Conservation (phyloP, 768 basidiomycete genomes). For the Russula sp. region DNA sequence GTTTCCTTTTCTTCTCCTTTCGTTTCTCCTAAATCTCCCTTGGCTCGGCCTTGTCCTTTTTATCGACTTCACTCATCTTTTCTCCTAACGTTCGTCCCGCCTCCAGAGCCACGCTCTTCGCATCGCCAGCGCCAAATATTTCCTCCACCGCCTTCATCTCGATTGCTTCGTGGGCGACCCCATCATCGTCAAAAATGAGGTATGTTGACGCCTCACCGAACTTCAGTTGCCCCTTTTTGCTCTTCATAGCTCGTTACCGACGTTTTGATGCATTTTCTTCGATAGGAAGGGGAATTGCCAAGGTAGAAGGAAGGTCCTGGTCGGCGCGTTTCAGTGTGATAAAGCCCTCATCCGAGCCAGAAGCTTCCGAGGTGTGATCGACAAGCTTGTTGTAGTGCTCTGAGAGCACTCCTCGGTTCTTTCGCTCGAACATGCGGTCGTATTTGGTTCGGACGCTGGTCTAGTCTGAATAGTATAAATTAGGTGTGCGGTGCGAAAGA, state of each 20-base stretch:
- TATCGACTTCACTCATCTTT: slow-evolving; percentile 67
- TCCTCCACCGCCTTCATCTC: slow-evolving; percentile 78
- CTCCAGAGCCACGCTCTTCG: slow-evolving; percentile 59
- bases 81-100: slow-evolving; percentile 70
- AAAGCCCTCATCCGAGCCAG: slow-evolving; percentile 69
- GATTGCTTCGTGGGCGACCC: slow-evolving; percentile 75
- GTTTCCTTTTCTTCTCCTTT: slow-evolving; percentile 87
- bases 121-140: slow-evolving; percentile 52
- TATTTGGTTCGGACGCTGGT: slow-evolving; percentile 80
- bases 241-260: slow-evolving; percentile 69
- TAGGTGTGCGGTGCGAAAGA: background rate
- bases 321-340: slow-evolving; percentile 91
- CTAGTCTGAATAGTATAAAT: slow-evolving; percentile 6
- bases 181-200: slow-evolving; percentile 88
- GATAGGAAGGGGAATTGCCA: slow-evolving; percentile 34
- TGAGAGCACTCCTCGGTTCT: slow-evolving; percentile 90
- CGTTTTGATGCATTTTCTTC: slow-evolving; percentile 74
- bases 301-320: slow-evolving; percentile 56
- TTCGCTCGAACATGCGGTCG: slow-evolving; percentile 96
- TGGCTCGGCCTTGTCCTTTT: slow-evolving; percentile 75
- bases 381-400: slow-evolving; percentile 86
- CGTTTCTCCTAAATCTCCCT: slow-evolving; percentile 90
- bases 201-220: slow-evolving; percentile 61
- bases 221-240: slow-evolving; percentile 69
- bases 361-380: slow-evolving; percentile 53